These are phyloP conservation scores for Rhizopogon hawkerae DNA, from an alignment of 1,284 basidiomycete species.

Conservation along the genomic window DNA sequence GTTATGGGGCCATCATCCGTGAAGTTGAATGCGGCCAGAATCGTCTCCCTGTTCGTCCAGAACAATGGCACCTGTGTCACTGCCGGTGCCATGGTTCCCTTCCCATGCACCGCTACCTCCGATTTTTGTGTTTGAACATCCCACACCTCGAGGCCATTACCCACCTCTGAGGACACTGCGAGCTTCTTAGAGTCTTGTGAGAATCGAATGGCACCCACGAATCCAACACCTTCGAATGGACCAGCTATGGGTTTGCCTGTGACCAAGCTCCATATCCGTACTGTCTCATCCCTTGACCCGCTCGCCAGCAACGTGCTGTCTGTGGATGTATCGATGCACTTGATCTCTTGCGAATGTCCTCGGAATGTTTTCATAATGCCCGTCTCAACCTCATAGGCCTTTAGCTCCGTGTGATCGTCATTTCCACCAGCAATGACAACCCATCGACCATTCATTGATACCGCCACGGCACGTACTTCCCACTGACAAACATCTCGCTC, in stretches of 20 bases:
- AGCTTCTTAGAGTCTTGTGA: neutral
- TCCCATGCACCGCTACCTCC: neutral
- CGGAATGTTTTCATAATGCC: no score
- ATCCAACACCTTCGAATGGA: neutral
- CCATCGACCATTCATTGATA: no score
- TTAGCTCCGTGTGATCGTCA: no score
- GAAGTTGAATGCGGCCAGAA: neutral
- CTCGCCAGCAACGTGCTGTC: neutral
- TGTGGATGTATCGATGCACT: no score
- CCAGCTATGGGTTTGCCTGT: neutral
- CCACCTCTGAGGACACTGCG: neutral
- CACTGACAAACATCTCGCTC: no score
- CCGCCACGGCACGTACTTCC: no score
- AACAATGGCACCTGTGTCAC: neutral
- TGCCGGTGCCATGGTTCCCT: no score
- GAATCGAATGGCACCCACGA: neutral
- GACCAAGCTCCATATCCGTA: neutral
- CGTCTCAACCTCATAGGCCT: no score
- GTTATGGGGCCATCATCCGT: neutral
- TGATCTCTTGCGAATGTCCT: no score
- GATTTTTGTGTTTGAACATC: neutral
- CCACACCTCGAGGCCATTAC: neutral
- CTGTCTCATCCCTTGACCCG: neutral
- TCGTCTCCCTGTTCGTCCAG: neutral
- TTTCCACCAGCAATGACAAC: no score